Conservation (phyloP, 2,329 filamentous ascomycete species). For the Fusarium sublunatum region DNA sequence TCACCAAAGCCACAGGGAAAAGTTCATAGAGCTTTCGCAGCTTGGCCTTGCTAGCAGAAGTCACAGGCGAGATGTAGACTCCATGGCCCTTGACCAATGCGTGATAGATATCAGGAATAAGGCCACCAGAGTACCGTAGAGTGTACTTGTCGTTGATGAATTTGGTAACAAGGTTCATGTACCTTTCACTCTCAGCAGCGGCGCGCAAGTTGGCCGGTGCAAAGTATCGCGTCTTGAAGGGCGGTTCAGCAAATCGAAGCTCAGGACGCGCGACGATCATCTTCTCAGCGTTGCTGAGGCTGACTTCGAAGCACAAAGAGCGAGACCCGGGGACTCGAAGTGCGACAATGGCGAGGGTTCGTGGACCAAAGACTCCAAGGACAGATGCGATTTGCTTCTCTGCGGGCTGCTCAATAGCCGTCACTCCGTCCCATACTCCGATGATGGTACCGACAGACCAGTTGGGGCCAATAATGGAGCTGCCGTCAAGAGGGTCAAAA, state of each 20-base stretch:
- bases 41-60: slow-evolving; percentile 64
- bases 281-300: slow-evolving; percentile 48
- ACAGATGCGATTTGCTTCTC: slow-evolving; percentile 61
- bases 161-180: slow-evolving; percentile 60
- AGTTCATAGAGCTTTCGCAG: slow-evolving; percentile 69
- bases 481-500: slow-evolving; percentile 73
- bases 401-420: slow-evolving; percentile 57
- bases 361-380: slow-evolving; percentile 65
- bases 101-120: slow-evolving; percentile 71
- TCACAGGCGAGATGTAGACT: slow-evolving; percentile 69
- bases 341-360: slow-evolving; percentile 67
- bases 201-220: slow-evolving; percentile 71
- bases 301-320: slow-evolving; percentile 64
- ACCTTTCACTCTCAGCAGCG: slow-evolving; percentile 62
- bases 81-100: slow-evolving; percentile 70
- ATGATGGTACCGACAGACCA: slow-evolving; percentile 70
- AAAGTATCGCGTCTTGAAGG: slow-evolving; percentile 67
- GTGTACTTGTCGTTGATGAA: slow-evolving; percentile 68
- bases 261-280: slow-evolving; percentile 55
- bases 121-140: slow-evolving; percentile 68
- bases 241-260: slow-evolving; percentile 53
- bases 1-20: slow-evolving; percentile 67
- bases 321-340: slow-evolving; percentile 57
- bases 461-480: slow-evolving; percentile 68
- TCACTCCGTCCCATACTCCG: slow-evolving; percentile 66